Conservation (phyloP, 169 alveolate genomes). For the Perkinsus olseni region DNA sequence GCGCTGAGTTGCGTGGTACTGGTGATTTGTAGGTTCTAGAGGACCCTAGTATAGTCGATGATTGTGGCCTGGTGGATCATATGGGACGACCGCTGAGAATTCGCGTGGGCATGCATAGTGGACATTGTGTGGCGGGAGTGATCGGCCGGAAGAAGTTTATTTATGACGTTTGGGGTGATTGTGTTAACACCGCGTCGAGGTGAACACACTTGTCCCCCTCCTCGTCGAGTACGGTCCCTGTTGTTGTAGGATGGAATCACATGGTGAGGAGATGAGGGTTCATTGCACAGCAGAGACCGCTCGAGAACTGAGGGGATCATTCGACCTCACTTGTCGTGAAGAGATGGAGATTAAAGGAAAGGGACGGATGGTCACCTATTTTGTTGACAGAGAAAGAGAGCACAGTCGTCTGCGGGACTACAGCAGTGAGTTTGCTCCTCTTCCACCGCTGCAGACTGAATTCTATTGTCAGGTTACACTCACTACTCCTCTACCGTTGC, state of each 20-base stretch:
- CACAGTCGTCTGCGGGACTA: neutral
- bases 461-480: no score
- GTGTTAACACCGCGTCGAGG: slow-evolving; percentile 1
- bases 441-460: no score
- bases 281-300: neutral
- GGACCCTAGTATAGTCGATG: neutral
- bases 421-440: no score
- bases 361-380: neutral
- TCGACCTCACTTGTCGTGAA: neutral
- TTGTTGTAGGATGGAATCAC: neutral
- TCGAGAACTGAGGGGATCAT: neutral
- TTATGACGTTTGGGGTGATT: slow-evolving; percentile 11
- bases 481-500: no score
- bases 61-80: neutral
- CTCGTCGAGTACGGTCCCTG: no score
- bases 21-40: neutral
- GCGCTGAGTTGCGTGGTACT: neutral
- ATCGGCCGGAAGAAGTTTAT: slow-evolving; percentile 1
- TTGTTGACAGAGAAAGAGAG: neutral
- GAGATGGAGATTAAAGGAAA: neutral
- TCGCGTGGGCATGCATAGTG: slow-evolving; percentile 8
- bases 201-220: neutral
- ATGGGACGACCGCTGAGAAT: neutral
- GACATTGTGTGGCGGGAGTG: slow-evolving; percentile 14
- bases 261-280: neutral